Percentiles rank a stretch among this genome's conserved stretches.
These are phyloP conservation scores for Lizanozyma gosingica DNA, from an alignment of 1,139 yeast genomes.

Conservation along the genomic window DNA sequence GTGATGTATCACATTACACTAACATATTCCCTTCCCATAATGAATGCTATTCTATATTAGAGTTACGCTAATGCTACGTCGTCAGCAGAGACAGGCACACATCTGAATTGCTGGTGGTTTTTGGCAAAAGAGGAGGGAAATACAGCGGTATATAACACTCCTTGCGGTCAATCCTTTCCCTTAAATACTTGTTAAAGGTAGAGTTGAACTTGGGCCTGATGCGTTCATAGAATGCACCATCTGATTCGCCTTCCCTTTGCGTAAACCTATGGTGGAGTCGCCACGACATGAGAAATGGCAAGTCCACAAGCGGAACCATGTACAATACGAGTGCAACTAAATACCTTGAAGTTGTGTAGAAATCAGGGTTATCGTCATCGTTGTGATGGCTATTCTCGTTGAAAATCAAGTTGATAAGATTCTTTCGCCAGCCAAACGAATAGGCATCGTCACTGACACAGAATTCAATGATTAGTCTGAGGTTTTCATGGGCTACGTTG, in stretches of 20 bases:
- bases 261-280: conserved; percentile 1
- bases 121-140: no score
- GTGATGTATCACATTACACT: no score
- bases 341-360: conserved; percentile 10
- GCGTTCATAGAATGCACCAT: conserved; percentile 10
- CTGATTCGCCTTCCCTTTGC: conserved; percentile 6
- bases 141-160: conserved; percentile 18
- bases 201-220: not conserved
- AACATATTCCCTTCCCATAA: no score
- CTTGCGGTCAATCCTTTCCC: conserved; percentile 13
- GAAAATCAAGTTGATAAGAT: conserved; percentile 27
- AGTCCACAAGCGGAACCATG: conserved; percentile 24
- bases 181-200: conserved; percentile 12
- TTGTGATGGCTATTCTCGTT: conserved; percentile 15
- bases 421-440: conserved; percentile 21
- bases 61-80: not conserved
- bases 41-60: no score
- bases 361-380: not conserved
- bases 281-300: conserved; percentile 7
- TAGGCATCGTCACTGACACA: conserved; percentile 18
- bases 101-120: not conserved
- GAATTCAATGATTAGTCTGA: conserved; percentile 23
- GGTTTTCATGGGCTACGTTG: conserved; percentile 16
- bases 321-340: conserved; percentile 14
- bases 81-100: not conserved